These are phyloP conservation scores for Diaporthe australafricana DNA, from an alignment of 2,329 filamentous ascomycete species.

Conservation along the genomic window DNA sequence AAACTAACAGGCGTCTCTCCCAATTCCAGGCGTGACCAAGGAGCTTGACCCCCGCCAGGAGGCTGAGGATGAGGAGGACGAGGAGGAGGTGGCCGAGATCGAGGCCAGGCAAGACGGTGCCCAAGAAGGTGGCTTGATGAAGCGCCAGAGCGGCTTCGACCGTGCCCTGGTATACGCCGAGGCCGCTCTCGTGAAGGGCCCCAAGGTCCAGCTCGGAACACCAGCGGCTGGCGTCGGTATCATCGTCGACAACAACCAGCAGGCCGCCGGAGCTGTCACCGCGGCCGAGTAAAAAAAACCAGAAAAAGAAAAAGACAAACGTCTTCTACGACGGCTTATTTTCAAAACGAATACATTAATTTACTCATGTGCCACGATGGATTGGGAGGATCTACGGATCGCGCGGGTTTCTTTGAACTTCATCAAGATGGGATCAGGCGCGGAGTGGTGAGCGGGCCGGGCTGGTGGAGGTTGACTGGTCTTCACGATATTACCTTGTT, in stretches of 20 bases:
- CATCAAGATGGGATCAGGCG: conserved; percentile 19
- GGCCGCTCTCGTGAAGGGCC: conserved; percentile 52
- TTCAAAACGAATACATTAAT: conserved; percentile 14
- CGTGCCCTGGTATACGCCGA: conserved; percentile 54
- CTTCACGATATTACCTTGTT: neutral
- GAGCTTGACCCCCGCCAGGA: conserved; percentile 34
- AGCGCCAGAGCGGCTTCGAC: conserved; percentile 56
- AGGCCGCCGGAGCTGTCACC: conserved; percentile 34
- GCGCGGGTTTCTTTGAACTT: neutral
- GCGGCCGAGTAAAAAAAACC: neutral
- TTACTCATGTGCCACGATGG: conserved; percentile 14
- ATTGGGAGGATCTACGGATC: conserved; percentile 1
- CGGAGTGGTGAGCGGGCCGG: conserved; percentile 10
- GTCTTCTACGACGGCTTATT: neutral
- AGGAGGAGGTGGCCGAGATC: conserved; percentile 1
- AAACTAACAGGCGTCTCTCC: conserved; percentile 33
- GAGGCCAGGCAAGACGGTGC: conserved; percentile 29
- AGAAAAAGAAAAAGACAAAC: no score
- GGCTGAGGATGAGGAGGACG: neutral
- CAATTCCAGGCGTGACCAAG: conserved; percentile 26
- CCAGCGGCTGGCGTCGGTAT: conserved; percentile 55
- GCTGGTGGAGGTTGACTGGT: conserved; percentile 1
- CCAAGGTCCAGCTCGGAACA: conserved; percentile 54
- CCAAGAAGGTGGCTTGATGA: conserved; percentile 36
- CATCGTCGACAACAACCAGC: conserved; percentile 49